These are phyloP conservation scores for Backusella australiensis DNA, from an alignment of 192 early-diverging fungal species.

Conservation along the genomic window DNA sequence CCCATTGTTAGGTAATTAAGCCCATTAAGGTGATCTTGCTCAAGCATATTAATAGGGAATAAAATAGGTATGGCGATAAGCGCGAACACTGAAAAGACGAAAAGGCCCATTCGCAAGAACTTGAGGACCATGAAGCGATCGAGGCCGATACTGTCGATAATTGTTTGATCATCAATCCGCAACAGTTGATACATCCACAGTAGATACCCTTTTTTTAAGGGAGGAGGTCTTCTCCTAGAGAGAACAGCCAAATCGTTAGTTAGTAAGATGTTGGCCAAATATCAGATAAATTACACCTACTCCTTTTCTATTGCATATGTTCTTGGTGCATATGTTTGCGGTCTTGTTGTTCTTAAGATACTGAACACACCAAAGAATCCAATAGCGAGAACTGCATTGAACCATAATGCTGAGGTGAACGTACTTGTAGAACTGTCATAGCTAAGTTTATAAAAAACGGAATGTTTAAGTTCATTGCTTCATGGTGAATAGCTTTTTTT, in stretches of 20 bases:
- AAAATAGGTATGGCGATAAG: constrained; percentile 58
- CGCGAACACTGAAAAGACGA: constrained; percentile 59
- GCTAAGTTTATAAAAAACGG: not conserved
- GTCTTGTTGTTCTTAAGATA: constrained; percentile 61
- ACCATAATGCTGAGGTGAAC: constrained; percentile 66
- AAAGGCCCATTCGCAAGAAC: constrained; percentile 64
- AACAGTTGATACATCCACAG: constrained; percentile 60
- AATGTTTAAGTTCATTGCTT: not conserved
- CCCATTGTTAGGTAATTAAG: constrained; percentile 65
- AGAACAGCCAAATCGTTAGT: not conserved
- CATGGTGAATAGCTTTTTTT: not conserved
- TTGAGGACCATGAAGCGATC: constrained; percentile 82
- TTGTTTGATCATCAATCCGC: constrained; percentile 47
- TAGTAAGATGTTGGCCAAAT: not conserved
- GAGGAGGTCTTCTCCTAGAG: constrained; percentile 50
- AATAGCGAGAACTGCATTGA: constrained; percentile 59
- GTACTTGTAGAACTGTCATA: constrained; percentile 53
- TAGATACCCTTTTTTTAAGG: constrained; percentile 49
- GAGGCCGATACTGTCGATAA: constrained; percentile 58
- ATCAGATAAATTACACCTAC: constrained; percentile 23
- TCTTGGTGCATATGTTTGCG: constrained; percentile 70
- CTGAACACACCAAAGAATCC: constrained; percentile 59
- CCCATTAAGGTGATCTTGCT: constrained; percentile 45
- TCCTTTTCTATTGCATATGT: constrained; percentile 60
- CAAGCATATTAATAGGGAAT: constrained; percentile 68